phyloP scores from a whole-genome alignment of 805 yeast genomes.

The Candida glaebosa region DNA sequence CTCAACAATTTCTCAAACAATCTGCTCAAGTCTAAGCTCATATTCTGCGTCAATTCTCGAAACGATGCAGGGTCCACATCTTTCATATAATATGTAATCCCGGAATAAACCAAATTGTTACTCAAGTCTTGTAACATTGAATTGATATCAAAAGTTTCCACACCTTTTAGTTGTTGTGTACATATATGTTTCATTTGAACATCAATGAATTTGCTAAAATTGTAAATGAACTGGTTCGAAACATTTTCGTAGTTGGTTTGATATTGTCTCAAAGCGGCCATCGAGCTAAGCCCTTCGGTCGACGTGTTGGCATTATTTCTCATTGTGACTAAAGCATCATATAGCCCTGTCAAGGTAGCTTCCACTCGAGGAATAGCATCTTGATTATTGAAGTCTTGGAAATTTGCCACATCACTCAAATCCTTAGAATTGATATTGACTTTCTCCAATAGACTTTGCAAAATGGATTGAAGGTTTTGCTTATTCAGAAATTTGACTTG shows the following conservation, averaged over 20 bases:
- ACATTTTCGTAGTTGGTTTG: slow-evolving; percentile 56
- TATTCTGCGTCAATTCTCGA: slow-evolving; percentile 40
- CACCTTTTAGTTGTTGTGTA: slow-evolving; percentile 15
- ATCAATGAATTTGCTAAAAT: slow-evolving; percentile 38
- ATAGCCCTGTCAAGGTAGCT: slow-evolving; percentile 49
- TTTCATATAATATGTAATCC: slow-evolving; percentile 47
- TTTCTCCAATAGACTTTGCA: slow-evolving; percentile 65
- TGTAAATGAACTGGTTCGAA: slow-evolving; percentile 46
- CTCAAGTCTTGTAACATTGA: slow-evolving; percentile 18
- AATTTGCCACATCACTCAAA: slow-evolving; percentile 42
- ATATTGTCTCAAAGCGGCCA: slow-evolving; percentile 72
- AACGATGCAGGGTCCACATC: slow-evolving; percentile 50
- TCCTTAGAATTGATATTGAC: slow-evolving; percentile 61
- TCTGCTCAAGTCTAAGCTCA: slow-evolving; percentile 28
- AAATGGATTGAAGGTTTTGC: slow-evolving; percentile 66
- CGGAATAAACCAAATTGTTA: slow-evolving; percentile 26
- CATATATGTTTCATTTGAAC: slow-evolving; percentile 31
- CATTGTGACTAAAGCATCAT: slow-evolving; percentile 63
- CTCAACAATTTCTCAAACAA: slow-evolving; percentile 25
- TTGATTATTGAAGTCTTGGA: slow-evolving; percentile 47
- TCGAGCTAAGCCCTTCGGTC: slow-evolving; percentile 49
- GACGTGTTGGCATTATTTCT: slow-evolving; percentile 40
- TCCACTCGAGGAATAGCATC: slow-evolving; percentile 50
- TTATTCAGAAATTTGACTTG: slow-evolving; percentile 83
- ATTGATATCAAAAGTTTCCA: slow-evolving; percentile 11